Evolutionary conservation across 108 stramenopile genomes (phyloP), one percentile per base, ranked within the genome.

Genomic region (Cyclostephanos tholiformis): DNA sequence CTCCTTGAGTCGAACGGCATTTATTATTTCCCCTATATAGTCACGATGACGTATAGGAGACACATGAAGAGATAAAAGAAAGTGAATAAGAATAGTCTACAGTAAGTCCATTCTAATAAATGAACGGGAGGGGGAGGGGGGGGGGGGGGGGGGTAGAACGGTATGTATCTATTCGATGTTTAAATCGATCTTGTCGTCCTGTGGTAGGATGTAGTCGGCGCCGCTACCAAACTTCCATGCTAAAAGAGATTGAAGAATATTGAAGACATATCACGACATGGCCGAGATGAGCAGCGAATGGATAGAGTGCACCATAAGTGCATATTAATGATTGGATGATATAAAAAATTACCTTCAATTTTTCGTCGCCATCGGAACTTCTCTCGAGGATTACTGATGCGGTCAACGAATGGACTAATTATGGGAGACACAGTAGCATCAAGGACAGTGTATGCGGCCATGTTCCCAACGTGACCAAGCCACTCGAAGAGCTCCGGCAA

Each of bases 181-280:
- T 26, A 26, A 10, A 55, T 55, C 13, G 9, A 55, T 27, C 53
- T 27, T 1, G 23, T 65, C 23, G 14, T 75, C 58, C 25, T 70
- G 56, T 6, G 74, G 73, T 65, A 92, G 76, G 27, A 86, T 88
- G 83, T 91, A 95, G 68, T 95, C 94, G 44, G 69, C 82, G 27
- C 94, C 94, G 50, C 81, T 83, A 5, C 94, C 94, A 69, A 77
- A 95, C 65, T 90, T 90, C 94, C 94, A 95, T 1, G 90, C 44
- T 46, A 46, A 14, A 41, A 6, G 36, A 36, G 41, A 12, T 12
- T 41, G 1, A 14, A 46, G 14, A 14, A 17, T 14, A 16, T 14
- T 14, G 44, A 14, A 46, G 14, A 46, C 2, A 46, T 14, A 17
- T 3, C 16, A 32, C 7, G 9, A 46, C 0, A 46, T 12, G 44